Conservation (phyloP, 768 basidiomycete genomes). For the Suillus occidentalis region DNA sequence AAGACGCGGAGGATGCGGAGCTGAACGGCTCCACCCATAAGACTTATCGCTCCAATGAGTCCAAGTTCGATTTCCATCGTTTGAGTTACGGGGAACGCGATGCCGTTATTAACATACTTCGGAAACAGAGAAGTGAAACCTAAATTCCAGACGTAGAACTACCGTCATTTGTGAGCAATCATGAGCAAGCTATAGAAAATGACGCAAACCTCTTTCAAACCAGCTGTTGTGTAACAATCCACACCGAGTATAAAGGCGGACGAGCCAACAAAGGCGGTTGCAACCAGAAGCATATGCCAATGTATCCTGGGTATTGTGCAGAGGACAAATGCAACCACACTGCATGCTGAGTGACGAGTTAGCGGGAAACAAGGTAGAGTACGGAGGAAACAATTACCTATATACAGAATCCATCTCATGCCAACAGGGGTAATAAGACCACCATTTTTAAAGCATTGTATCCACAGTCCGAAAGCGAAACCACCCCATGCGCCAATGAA, state of each 20-base stretch:
- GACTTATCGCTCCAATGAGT: slow-evolving; percentile 75
- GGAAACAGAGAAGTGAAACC: slow-evolving; percentile 83
- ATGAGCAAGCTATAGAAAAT: neutral
- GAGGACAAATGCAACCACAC: slow-evolving; percentile 75
- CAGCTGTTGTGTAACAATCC: slow-evolving; percentile 90
- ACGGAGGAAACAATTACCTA: slow-evolving; percentile 50
- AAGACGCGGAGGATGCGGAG: slow-evolving; percentile 82
- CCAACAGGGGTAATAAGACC: slow-evolving; percentile 79
- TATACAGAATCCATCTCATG: slow-evolving; percentile 86
- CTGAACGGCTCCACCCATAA: slow-evolving; percentile 90
- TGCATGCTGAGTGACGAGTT: slow-evolving; percentile 49
- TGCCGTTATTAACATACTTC: slow-evolving; percentile 64
- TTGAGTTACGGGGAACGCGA: slow-evolving; percentile 81
- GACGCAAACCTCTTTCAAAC: slow-evolving; percentile 80
- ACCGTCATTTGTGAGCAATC: slow-evolving; percentile 16
- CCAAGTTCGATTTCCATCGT: slow-evolving; percentile 94
- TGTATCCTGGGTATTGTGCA: slow-evolving; percentile 86
- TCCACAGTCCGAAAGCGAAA: slow-evolving; percentile 82
- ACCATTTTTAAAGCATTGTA: slow-evolving; percentile 82
- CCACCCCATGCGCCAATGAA: slow-evolving; percentile 64
- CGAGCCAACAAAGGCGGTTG: slow-evolving; percentile 88
- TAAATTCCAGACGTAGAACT: slow-evolving; percentile 97
- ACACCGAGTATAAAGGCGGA: slow-evolving; percentile 90
- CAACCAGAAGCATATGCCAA: slow-evolving; percentile 81
- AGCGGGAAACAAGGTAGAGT: slow-evolving; percentile 17